These are phyloP conservation scores for Hemileccinum rubropunctum DNA, from an alignment of 768 basidiomycete species.

Conservation along the genomic window DNA sequence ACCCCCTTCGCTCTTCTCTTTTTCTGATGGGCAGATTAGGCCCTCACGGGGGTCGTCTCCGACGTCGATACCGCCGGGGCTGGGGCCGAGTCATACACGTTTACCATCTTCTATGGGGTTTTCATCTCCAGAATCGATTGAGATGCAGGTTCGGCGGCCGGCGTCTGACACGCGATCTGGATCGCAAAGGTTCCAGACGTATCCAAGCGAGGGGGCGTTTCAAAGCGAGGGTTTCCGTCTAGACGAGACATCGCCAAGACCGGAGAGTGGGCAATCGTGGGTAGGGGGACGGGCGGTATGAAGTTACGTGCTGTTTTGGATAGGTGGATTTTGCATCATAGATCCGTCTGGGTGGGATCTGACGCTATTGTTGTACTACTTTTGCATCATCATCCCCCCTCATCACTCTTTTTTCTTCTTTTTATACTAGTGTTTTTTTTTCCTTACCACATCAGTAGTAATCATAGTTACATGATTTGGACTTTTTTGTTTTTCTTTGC, in stretches of 20 bases:
- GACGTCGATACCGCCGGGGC: constrained; percentile 6
- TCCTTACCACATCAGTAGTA: no score
- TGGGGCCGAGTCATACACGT: constrained; percentile 1
- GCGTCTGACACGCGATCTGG: constrained; percentile 5
- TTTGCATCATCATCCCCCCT: constrained; percentile 11
- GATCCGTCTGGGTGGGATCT: constrained; percentile 9
- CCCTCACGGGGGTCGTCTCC: constrained; percentile 13
- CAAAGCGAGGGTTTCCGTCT: neutral
- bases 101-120: constrained; percentile 2
- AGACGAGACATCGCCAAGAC: constrained; percentile 1
- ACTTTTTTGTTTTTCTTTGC: neutral
- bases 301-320: neutral
- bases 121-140: constrained; percentile 29
- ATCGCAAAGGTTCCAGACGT: constrained; percentile 6
- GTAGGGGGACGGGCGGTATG: constrained; percentile 17
- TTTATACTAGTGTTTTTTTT: neutral
- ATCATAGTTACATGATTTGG: neutral
- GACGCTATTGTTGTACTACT: constrained; percentile 22
- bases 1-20: constrained; percentile 48
- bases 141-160: constrained; percentile 38
- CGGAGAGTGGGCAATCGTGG: constrained; percentile 17
- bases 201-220: neutral
- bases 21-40: constrained; percentile 45
- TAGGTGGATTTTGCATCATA: constrained; percentile 19
- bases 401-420: neutral